These are phyloP conservation scores for Tetrahymena borealis DNA, from an alignment of 73 alveolate genomes.

Conservation along the genomic window DNA sequence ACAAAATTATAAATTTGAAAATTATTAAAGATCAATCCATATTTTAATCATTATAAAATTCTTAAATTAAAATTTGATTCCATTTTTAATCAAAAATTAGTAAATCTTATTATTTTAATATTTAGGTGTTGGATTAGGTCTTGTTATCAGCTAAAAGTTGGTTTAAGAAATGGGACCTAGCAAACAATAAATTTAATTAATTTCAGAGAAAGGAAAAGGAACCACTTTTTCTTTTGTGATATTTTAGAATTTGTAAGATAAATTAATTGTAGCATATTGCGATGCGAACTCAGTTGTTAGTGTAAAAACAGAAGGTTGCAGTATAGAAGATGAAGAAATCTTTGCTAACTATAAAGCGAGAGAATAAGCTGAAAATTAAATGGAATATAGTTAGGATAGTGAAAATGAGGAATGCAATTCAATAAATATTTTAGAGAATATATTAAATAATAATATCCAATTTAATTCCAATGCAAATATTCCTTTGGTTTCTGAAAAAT, in stretches of 20 bases:
- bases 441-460: not conserved
- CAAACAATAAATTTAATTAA: not conserved
- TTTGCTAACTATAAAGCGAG: not conserved
- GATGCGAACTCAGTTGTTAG: not conserved
- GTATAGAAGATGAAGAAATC: not conserved
- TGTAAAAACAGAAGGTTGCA: not conserved
- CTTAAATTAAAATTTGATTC: too few relatives aligned
- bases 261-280: not conserved
- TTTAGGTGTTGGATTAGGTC: not conserved
- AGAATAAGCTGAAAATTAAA: not conserved
- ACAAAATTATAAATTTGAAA: too few relatives aligned
- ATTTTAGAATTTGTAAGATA: not conserved
- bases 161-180: not conserved
- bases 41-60: too few relatives aligned
- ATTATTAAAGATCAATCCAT: too few relatives aligned
- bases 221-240: not conserved
- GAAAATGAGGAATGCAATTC: not conserved
- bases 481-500: not conserved
- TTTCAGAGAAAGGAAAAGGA: not conserved
- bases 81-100: too few relatives aligned
- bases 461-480: not conserved
- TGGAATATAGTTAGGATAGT: not conserved
- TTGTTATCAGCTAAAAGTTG: not conserved
- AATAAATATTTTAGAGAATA: not conserved
- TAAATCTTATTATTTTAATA: not conserved